Evolutionary conservation across 1,284 basidiomycete genomes (phyloP).

Genomic region (Cystobasidium sp.): DNA sequence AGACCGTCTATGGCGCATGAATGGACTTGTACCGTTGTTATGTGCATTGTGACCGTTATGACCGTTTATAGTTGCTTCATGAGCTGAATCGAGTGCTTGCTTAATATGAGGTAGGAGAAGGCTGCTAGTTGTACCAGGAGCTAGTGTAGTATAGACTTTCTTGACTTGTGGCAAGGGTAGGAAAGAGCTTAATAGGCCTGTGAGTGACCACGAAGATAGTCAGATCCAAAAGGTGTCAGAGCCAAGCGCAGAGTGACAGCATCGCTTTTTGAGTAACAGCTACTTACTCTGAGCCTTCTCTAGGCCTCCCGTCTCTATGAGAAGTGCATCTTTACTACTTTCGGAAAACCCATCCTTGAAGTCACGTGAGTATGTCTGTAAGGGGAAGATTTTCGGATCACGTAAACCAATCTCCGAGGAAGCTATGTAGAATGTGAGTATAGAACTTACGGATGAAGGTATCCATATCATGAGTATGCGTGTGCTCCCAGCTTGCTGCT

Average conservation of each 20-base stretch:
- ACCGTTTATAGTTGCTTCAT: neutral
- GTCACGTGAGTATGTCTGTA: constrained; percentile 40
- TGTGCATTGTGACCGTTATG: neutral
- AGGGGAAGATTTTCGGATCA: neutral
- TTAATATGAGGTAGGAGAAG: constrained; percentile 31
- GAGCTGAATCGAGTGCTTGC: constrained; percentile 10
- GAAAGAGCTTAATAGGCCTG: constrained; percentile 21
- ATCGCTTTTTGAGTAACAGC: no score
- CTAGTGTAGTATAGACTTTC: constrained; percentile 26
- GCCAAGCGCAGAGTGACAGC: neutral
- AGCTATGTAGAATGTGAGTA: neutral
- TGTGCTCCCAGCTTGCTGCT: constrained; percentile 4
- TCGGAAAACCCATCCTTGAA: constrained; percentile 32
- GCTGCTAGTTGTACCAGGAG: neutral
- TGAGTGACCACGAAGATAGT: neutral
- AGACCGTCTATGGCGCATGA: constrained; percentile 30
- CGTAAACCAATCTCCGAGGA: neutral
- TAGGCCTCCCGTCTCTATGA: constrained; percentile 19
- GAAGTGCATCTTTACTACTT: constrained; percentile 12
- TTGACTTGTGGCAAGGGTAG: constrained; percentile 38
- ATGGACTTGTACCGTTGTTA: neutral
- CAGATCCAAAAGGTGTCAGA: neutral
- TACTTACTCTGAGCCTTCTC: constrained; percentile 23
- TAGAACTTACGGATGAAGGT: constrained; percentile 5
- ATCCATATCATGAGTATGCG: constrained; percentile 27